Evolutionary conservation across 2,329 filamentous ascomycete genomes (phyloP).

Genomic region (Monilinia fructigena): DNA sequence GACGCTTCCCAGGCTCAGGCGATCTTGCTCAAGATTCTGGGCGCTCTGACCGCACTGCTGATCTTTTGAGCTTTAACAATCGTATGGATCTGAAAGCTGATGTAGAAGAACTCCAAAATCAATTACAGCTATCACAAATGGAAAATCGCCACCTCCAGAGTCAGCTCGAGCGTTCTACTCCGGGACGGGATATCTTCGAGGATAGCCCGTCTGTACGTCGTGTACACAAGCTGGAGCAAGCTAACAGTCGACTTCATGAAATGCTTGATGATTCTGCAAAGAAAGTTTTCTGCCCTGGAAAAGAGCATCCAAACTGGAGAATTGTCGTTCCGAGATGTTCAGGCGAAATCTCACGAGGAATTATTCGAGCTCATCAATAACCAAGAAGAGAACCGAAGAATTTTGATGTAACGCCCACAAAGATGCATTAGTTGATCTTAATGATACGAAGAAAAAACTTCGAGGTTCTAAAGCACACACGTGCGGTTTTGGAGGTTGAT

Average conservation of each 20-base stretch:
- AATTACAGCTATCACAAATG: constrained; percentile 92
- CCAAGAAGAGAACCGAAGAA: constrained; percentile 84
- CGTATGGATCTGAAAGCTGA: constrained; percentile 89
- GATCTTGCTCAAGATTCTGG: constrained; percentile 67
- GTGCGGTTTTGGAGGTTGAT: constrained; percentile 78
- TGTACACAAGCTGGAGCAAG: constrained; percentile 87
- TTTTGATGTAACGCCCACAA: constrained; percentile 84
- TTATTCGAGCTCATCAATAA: constrained; percentile 88
- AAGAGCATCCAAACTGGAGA: constrained; percentile 84
- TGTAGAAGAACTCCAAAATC: constrained; percentile 88
- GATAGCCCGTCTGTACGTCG: constrained; percentile 77
- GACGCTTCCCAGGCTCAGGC: constrained; percentile 65
- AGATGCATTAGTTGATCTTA: constrained; percentile 77
- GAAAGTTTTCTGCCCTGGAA: constrained; percentile 84
- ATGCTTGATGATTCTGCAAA: constrained; percentile 92
- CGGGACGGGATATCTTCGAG: constrained; percentile 62
- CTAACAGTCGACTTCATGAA: constrained; percentile 87
- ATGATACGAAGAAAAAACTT: constrained; percentile 83
- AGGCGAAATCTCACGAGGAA: constrained; percentile 91
- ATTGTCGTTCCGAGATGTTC: constrained; percentile 83
- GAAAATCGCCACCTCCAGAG: constrained; percentile 89
- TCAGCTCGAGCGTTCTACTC: constrained; percentile 71
- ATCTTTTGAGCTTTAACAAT: constrained; percentile 80
- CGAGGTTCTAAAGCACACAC: constrained; percentile 81
- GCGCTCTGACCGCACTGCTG: constrained; percentile 80